Evolutionary conservation across 2,329 filamentous ascomycete species (phyloP), one percentile per base, ranked within the genome.

Genomic region (Fusarium humuli): DNA sequence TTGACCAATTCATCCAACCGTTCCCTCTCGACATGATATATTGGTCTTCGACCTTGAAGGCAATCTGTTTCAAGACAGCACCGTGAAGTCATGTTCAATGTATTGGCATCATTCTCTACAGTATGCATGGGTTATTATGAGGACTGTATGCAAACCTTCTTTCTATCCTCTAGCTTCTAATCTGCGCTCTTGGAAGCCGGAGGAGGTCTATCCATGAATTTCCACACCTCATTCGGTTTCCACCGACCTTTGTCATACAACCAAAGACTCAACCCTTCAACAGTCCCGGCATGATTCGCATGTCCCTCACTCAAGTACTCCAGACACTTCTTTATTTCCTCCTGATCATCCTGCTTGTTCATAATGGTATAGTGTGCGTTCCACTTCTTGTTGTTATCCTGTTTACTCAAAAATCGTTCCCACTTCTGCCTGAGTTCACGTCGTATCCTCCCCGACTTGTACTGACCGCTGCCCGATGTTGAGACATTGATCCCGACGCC

Each of bases 331-430:
- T 20, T 22, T 13, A 69, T 44, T 44, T 50, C 70, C 20, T 57
- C 50, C n/a, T 61, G 54, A n/a, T 71, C 47, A 42, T 63, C 47
- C 37, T 71, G 65, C 30, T 71, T 71, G 20, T 71, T 72, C 69
- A 72, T 71, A 8, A 71, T 12, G 0, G 69, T 71, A 14, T 71
- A 71, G 6, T 71, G 69, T 2, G 69, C 69, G n/a, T 44, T 48
- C 69, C 69, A 71, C 7, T 57, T 72, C 25, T 67, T 46, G 4
- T 48, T 27, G 3, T 25, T 49, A 8, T 71, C 65, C 12, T 71
- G 69, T 2, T 61, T 44, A 42, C 69, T 72, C 0, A 71, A 42
- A 27, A 71, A 71, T 8, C 32, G 18, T 16, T 41, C 49, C 69
- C 69, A 71, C 20, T 46, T 55, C 11, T 46, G 14, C 32, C 69